Conservation (phyloP, 2,329 filamentous ascomycete species). For the Alternaria infectoria region DNA sequence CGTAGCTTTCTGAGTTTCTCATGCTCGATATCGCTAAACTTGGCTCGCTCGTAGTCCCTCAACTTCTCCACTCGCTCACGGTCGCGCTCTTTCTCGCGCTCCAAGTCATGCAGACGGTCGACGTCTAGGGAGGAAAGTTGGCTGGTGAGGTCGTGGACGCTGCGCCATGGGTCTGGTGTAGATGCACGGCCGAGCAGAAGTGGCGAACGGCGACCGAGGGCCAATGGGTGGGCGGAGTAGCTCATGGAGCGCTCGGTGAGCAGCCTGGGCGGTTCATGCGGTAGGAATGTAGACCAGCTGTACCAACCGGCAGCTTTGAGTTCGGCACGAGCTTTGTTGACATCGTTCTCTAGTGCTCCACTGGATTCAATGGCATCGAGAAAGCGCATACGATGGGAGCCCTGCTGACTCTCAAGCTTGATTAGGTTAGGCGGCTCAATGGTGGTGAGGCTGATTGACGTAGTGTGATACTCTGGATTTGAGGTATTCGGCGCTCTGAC, state of each 20-base stretch:
- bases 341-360: slow-evolving; percentile 29
- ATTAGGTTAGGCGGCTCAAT: slow-evolving; percentile 28
- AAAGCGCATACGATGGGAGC: slow-evolving; percentile 20
- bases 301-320: slow-evolving; percentile 16
- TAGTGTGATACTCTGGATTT: not conserved
- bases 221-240: not conserved
- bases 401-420: slow-evolving; percentile 28
- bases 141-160: not conserved
- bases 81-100: not conserved
- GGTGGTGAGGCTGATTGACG: not conserved
- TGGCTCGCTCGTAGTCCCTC: not conserved
- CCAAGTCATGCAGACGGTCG: not conserved
- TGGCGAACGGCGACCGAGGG: not conserved
- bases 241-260: not conserved
- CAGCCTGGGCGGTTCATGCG: not conserved
- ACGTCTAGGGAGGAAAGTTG: not conserved
- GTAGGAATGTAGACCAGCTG: not conserved
- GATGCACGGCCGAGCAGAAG: not conserved
- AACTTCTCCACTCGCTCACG: not conserved
- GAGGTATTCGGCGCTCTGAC: slow-evolving; percentile 2
- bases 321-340: slow-evolving; percentile 26
- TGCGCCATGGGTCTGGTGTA: not conserved
- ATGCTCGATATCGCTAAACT: not conserved
- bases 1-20: not conserved
- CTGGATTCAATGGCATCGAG: slow-evolving; percentile 20